phyloP scores from a whole-genome alignment of 1,284 basidiomycete species.

The Ceratobasidium sp. region DNA sequence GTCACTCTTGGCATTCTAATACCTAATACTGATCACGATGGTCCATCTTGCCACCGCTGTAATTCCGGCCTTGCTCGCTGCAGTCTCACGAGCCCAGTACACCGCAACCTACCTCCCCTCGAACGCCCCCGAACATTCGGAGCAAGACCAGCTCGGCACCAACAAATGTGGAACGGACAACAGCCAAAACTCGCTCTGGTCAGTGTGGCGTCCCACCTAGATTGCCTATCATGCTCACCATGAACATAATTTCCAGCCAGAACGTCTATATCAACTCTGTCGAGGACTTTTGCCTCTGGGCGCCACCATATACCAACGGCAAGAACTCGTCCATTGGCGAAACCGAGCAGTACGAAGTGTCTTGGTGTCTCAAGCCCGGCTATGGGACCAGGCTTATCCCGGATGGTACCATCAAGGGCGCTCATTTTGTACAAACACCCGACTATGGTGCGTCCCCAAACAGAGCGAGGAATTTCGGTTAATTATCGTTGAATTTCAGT shows the following conservation, averaged over 20 bases:
- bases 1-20: slow-evolving; percentile 14
- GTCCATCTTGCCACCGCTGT: slow-evolving; percentile 12
- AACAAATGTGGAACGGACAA: slow-evolving; percentile 55
- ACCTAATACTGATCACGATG: not conserved
- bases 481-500: slow-evolving; percentile 50
- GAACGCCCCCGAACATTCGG: slow-evolving; percentile 49
- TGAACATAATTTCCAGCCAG: slow-evolving; percentile 30
- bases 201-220: not conserved
- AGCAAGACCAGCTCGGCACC: slow-evolving; percentile 56
- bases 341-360: slow-evolving; percentile 54
- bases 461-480: slow-evolving; percentile 47
- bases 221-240: slow-evolving; percentile 48
- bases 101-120: slow-evolving; percentile 49
- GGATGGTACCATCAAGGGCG: slow-evolving; percentile 59
- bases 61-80: slow-evolving; percentile 22
- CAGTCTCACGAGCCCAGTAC: slow-evolving; percentile 42
- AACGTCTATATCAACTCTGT: slow-evolving; percentile 51
- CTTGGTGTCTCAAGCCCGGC: slow-evolving; percentile 57
- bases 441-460: slow-evolving; percentile 47
- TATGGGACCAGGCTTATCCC: slow-evolving; percentile 62
- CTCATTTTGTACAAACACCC: slow-evolving; percentile 61
- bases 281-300: slow-evolving; percentile 51
- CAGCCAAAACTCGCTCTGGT: slow-evolving; percentile 54
- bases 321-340: slow-evolving; percentile 53
- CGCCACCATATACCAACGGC: slow-evolving; percentile 30